Evolutionary conservation across 2,329 filamentous ascomycete species (phyloP), one percentile per base, ranked within the genome.

Genomic region (Teratosphaeriaceae sp.): DNA sequence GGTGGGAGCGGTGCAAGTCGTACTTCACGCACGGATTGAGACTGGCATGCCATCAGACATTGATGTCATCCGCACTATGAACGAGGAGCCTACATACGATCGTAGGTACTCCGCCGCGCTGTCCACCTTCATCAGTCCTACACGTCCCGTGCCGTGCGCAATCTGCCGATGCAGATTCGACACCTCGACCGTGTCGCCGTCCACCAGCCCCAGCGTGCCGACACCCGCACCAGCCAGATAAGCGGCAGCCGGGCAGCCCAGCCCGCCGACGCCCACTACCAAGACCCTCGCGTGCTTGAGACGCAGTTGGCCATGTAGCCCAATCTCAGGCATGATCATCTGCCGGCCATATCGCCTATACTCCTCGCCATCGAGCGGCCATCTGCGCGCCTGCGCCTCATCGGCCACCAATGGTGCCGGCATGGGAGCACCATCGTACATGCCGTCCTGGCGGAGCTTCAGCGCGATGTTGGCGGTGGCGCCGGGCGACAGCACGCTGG

Each of bases 131-230:
- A 71, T 73, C 70, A 78, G 78, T 9, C 86, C 86, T 3, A 94
- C 79, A 40, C 79, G 78, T 2, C 71, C 68, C 0, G 80, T 85
- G 2, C 75, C 75, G 62, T 98, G 90, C 23, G 88, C 76, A 39
- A 97, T 80, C 66, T 98, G 92, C 1, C 92, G 82, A 68, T 97
- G 92, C 12, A 98, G 73, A 60, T 98, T 98, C 21, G 88, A 95
- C 13, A 75, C 69, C 61, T 97, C 92, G 22, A 98, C 90, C 0
- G 72, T 73, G 65, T 98, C 92, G 3, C 85, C 88, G 60, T 98
- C 92, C 19, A 92, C 78, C 6, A 98, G 70, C 0, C 90, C 89
- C 15, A 98, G 65, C 0, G 75, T 85, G 7, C 89, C 88, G 1
- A 96, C 76, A 0, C 92, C 92, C 1, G 92, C 85, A 18, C 88